Base-by-base conservation (phyloP, 129 eudicot genomes). In the Solidago caesia region DNA sequence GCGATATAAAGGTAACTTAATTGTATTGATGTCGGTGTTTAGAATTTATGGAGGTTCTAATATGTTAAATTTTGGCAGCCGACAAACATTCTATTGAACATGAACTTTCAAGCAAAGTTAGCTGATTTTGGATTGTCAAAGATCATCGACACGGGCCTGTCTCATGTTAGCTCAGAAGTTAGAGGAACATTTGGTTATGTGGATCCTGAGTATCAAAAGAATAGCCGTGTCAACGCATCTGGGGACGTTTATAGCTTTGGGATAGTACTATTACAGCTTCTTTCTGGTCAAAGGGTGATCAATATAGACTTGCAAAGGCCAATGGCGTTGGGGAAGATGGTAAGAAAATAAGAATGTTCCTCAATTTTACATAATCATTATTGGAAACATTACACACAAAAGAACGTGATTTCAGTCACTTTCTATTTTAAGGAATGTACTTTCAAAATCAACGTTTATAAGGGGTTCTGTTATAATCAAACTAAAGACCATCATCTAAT, bases 141-240 rank as follows among this genome's bases (percentile, higher is more conserved):
- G 70, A 86, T 91, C 29, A 84, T 91, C 6, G 81, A 64, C 70
- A 80, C 74, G 82, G 94, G 90, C 41, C 66, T 85, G 59, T 91
- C 97, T 8, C 88, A 77, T 14, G 97, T 86, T 75, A 91, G 97
- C 75, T 91, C 97, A 14, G 97, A 91, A 81, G 94, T 91, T 42
- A 82, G 97, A 77, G 97, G 97, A 66, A 91, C 97, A 7, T 91
- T 85, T 72, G 97, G 97, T 15, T 91, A 91, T 41, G 94, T 91
- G 57, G 97, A 91, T 68, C 97, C 97, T 6, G 97, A 88, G 82
- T 91, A 91, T 75, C 89, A 87, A 74, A 84, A 86, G 79, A 86
- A 91, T 65, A 84, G 81, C 13, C 89, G 76, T 46, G 97, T 91
- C 43, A 87, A 91, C 74, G 78, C 97, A 7, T 82, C 89, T 7